Base-by-base conservation (phyloP, 768 basidiomycete species). In the Suillus cothurnatus region DNA sequence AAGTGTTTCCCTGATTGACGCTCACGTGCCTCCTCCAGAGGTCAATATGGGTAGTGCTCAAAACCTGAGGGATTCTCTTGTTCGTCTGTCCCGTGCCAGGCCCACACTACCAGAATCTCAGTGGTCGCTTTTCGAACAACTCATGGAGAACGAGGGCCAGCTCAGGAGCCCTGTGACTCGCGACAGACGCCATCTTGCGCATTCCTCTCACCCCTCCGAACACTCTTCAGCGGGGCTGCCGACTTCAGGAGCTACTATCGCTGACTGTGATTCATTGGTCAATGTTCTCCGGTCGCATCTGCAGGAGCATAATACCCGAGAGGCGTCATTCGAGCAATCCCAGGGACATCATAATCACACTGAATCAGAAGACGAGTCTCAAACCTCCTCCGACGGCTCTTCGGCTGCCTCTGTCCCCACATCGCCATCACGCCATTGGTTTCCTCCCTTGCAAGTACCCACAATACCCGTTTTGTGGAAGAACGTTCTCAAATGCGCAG, bases 401-500 rank as follows among this genome's bases (percentile, higher is more conserved):
- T 52, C 53, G 36, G 57, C 45, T 0, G 23, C 43, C 4, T 21
- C 65, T n/a, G 61, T 67, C 67, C 70, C 56, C 63, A 66, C 31
- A 53, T 14, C 69, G 15, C 60, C 61, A 67, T 17, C 69, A 26
- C 19, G 49, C 6, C 60, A 66, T n/a, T 64, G 70, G 65, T 50
- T 64, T 19, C 65, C 57, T 34, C 67, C 66, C 12, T 28, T 61
- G 7, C 70, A 67, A 23, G 53, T 79, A 45, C 82, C 84, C 6
- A 67, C 76, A 15, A 68, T 90, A 41, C 78, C 88, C 3, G 68
- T 84, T 21, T 66, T 89, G 34, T 82, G 88, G 64, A 84, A 86
- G 47, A 94, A 93, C 71, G 86, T 97, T 52, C 77, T 97, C 68
- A 98, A 99, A 79, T 99, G 97, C 78, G 85, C 89, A 2, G 80